phyloP scores from a whole-genome alignment of 352 stramenopile genomes.

The Phytophthora hibernalis region DNA sequence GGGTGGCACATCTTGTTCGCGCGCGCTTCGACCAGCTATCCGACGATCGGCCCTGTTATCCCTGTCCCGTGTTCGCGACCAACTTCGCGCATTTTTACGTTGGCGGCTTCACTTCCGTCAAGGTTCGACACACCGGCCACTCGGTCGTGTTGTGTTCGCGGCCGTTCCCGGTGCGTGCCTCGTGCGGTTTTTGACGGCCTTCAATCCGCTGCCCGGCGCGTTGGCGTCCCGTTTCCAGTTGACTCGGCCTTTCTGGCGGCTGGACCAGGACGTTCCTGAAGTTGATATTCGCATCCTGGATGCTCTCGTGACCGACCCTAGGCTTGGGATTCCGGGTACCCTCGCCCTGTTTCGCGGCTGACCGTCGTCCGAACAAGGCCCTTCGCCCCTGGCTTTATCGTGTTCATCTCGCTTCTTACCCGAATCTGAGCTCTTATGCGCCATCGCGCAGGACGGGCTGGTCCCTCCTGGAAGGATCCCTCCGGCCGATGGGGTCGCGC shows the following conservation, averaged over 20 bases:
- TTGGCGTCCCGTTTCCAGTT: neutral
- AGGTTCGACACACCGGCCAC: neutral
- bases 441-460: neutral
- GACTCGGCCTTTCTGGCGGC: too few relatives aligned
- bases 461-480: constrained; percentile 1
- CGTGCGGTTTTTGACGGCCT: neutral
- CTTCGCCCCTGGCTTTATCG: constrained; percentile 19
- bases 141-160: neutral
- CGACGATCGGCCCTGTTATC: neutral
- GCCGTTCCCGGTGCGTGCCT: neutral
- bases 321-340: constrained; percentile 6
- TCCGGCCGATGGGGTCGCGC: too few relatives aligned
- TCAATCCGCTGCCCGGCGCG: neutral
- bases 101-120: neutral
- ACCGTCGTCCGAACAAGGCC: constrained; percentile 18
- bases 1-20: constrained; percentile 1
- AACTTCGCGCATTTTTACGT: neutral
- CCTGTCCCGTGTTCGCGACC: neutral
- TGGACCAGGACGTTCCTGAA: neutral
- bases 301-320: neutral
- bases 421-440: neutral
- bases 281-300: constrained; percentile 1
- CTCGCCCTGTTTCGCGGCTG: constrained; percentile 6
- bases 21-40: neutral
- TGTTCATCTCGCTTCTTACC: constrained; percentile 7